A percentile compares a stretch with the other conserved stretches of the same genome.
phyloP scores from a whole-genome alignment of 1,284 basidiomycete genomes.

The Thelephora terrestris region DNA sequence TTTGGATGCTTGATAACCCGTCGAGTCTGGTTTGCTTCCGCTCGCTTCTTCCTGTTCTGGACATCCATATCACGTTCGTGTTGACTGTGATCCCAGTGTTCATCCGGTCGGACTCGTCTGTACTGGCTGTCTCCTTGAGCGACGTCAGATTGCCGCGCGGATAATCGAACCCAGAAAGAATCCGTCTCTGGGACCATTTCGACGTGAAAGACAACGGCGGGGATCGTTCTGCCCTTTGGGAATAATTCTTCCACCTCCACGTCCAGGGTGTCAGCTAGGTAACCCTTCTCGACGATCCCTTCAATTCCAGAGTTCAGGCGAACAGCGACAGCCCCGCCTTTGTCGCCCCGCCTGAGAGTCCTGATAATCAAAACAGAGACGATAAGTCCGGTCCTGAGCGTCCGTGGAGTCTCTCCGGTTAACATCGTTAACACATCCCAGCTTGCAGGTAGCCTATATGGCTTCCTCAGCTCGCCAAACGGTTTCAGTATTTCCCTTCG shows the following conservation, averaged over 20 bases:
- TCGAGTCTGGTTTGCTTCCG: slow-evolving; percentile 67
- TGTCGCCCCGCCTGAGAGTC: slow-evolving; percentile 18
- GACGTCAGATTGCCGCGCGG: slow-evolving; percentile 67
- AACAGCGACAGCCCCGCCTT: slow-evolving; percentile 33
- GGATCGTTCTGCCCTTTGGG: slow-evolving; percentile 71
- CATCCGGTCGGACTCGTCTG: slow-evolving; percentile 53
- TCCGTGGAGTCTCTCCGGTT: slow-evolving; percentile 82
- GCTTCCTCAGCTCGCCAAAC: slow-evolving; percentile 69
- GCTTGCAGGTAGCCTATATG: slow-evolving; percentile 57
- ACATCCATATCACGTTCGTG: slow-evolving; percentile 66
- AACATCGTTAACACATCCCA: slow-evolving; percentile 94
- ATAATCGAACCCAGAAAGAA: slow-evolving; percentile 68
- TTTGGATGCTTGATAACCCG: slow-evolving; percentile 97
- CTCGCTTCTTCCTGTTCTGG: slow-evolving; percentile 74
- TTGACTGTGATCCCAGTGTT: slow-evolving; percentile 60
- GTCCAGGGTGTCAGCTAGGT: slow-evolving; percentile 39
- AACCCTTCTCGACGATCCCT: slow-evolving; percentile 64
- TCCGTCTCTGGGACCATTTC: slow-evolving; percentile 55
- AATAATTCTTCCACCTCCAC: slow-evolving; percentile 39
- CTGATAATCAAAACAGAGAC: slow-evolving; percentile 74
- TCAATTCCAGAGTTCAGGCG: slow-evolving; percentile 91
- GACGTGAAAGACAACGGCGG: slow-evolving; percentile 72
- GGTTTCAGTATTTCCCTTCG: slow-evolving; percentile 83
- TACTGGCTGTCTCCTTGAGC: slow-evolving; percentile 53
- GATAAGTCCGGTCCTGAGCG: slow-evolving; percentile 72